A percentile compares a stretch with the other conserved stretches of the same genome.
Evolutionary conservation across 2,329 filamentous ascomycete genomes (phyloP).

Genomic region (Fusarium proliferatum): DNA sequence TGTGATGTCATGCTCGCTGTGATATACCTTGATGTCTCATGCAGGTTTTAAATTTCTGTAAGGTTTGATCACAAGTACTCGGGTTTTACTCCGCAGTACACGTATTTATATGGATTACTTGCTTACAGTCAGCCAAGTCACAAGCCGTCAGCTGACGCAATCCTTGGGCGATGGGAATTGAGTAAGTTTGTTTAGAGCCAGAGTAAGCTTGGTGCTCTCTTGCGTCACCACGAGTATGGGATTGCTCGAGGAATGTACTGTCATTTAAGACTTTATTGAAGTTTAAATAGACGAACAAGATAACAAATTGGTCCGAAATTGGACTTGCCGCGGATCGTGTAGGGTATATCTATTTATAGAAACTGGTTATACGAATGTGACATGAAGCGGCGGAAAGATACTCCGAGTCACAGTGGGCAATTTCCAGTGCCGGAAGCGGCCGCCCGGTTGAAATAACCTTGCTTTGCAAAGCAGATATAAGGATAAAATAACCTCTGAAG

Average conservation of each 20-base stretch:
- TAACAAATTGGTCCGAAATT: not conserved
- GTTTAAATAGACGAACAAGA: not conserved
- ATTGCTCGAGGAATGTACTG: not conserved
- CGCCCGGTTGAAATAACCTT: not conserved
- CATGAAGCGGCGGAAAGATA: not conserved
- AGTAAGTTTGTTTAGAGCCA: rapidly evolving
- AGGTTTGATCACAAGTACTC: not conserved
- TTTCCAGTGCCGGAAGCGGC: not conserved
- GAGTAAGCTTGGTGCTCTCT: rapidly evolving
- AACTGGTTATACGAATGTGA: not conserved
- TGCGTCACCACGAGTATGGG: rapidly evolving
- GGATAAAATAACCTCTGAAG: not conserved
- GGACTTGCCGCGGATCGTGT: not conserved
- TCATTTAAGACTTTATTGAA: not conserved
- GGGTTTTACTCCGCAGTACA: rapidly evolving
- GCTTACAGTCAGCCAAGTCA: not conserved
- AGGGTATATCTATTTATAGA: not conserved
- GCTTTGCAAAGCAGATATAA: not conserved
- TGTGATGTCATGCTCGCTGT: not conserved
- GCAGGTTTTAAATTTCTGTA: rapidly evolving
- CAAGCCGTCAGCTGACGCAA: not conserved
- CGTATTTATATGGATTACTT: not conserved
- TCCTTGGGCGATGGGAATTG: rapidly evolving
- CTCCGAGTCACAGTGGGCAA: not conserved
- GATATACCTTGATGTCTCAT: not conserved